Base-by-base conservation (phyloP, 2,329 filamentous ascomycete species). In the Diaporthe aspalathi region DNA sequence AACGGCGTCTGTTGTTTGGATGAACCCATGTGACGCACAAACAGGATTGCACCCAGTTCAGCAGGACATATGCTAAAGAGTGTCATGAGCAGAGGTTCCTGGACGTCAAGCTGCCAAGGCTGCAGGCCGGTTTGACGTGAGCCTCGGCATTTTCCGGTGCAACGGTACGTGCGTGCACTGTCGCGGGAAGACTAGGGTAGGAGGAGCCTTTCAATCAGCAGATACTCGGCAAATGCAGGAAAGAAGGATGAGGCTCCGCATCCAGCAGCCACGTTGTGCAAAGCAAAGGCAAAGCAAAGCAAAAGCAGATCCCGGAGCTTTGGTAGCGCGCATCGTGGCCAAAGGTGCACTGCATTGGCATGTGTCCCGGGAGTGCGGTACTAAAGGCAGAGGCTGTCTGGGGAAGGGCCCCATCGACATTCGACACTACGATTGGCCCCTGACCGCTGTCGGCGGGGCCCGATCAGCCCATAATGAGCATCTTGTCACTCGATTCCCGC, bases 401-500 rank as follows among this genome's bases (percentile, higher is more conserved):
- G 60, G 49, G 45, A 60, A 45, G 27, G 68, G 8, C 35, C 71
- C 71, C 22, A n/a, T n/a, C n/a, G n/a, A n/a, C n/a, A n/a, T n/a
- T n/a, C n/a, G n/a, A n/a, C n/a, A n/a, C n/a, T n/a, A n/a, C n/a
- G n/a, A n/a, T n/a, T n/a, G n/a, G n/a, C n/a, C n/a, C 27, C 40
- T 63, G 43, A 24, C 20, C 24, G 43, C 11, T 35, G 54, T 53
- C 71, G 71, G 71, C 71, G 68, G 32, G 56, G 27, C 56, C 71
- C 71, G 71, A 73, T 73, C 71, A 73, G 71, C 71, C 71, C 71
- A 73, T 66, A 60, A 70, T 63, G 68, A 57, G 63, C 68, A 32
- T 45, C 67, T 67, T 68, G 67, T 73, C 68, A 29, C 54, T 65
- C 54, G 63, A 73, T 71, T 73, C 24, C 43, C 47, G 56, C 40